Base-by-base conservation (phyloP, 352 stramenopile genomes). In the Pythium rhizo-oryzae region DNA sequence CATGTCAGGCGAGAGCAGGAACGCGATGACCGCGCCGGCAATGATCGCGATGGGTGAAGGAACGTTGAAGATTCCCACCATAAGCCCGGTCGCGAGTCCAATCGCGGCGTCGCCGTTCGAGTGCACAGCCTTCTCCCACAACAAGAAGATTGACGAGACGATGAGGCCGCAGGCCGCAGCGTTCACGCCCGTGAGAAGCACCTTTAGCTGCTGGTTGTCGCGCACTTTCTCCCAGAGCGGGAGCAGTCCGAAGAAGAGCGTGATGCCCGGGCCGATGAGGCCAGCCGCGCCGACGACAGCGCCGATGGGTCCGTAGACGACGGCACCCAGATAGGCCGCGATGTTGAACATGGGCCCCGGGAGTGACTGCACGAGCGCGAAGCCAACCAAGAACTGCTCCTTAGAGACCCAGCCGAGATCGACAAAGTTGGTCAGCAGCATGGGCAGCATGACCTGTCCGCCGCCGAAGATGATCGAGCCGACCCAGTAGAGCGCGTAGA, bases 261-360 rank as follows among this genome's bases (percentile, higher is more conserved):
- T 86, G 15, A 98, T 79, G 43, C 94, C 94, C 23, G 96, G 94
- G 12, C 91, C 93, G 72, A 99, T 98, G 24, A 99, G 80, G 39
- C 94, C 94, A 18, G 89, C 19, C 35, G 80, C 95, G 2, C 88
- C 91, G 30, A 98, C 70, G n/a, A 98, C 62, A 28, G 91, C 94
- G 8, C 96, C 96, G 8, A 86, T 62, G 23, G 98, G 73, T 2
- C 93, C 93, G 56, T 90, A 85, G 51, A 94, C 89, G 33, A 98
- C 84, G 23, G 80, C 78, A 8, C 96, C 96, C 1, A 98, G 74
- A 71, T 98, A 99, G 8, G 92, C 75, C 54, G 94, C 90, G 62
- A 99, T 98, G 82, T 99, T 99, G 80, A 98, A 98, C 9, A 98
- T 74, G 7, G 96, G 94, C 0, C 96, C 96, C 15, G 96, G 94